phyloP scores from a whole-genome alignment of 2,329 filamentous ascomycete genomes.

The Coniochaeta sp. region DNA sequence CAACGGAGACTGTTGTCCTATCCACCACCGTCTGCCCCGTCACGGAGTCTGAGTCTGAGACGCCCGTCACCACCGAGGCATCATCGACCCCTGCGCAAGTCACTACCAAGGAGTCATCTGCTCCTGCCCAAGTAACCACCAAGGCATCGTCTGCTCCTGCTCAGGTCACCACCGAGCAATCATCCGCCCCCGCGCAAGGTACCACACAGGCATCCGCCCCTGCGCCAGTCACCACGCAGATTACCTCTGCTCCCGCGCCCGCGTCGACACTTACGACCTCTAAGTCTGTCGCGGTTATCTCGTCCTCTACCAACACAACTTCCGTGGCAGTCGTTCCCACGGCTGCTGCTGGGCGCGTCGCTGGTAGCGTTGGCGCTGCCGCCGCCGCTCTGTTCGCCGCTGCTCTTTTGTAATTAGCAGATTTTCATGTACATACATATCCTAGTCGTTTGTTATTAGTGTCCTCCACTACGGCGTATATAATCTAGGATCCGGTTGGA shows the following conservation, averaged over 20 bases:
- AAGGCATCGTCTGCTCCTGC: background rate
- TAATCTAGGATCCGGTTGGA: background rate
- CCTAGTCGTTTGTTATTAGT: background rate
- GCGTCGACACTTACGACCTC: slow-evolving; percentile 12
- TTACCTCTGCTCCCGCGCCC: background rate
- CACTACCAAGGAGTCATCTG: background rate
- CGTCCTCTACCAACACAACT: slow-evolving; percentile 7
- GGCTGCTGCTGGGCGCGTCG: slow-evolving; percentile 12
- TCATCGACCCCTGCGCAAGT: background rate
- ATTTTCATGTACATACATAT: background rate
- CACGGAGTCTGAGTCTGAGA: background rate
- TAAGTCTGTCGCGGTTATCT: slow-evolving; percentile 10
- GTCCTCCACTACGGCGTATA: background rate
- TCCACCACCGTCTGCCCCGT: slow-evolving; percentile 5
- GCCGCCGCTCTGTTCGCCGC: slow-evolving; percentile 11
- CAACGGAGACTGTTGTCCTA: slow-evolving; percentile 12
- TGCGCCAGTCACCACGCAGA: slow-evolving; percentile 3
- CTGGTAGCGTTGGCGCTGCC: slow-evolving; percentile 8
- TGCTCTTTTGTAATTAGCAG: slow-evolving; percentile 11
- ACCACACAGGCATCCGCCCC: background rate
- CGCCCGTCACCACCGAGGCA: background rate
- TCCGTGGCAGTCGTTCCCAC: slow-evolving; percentile 7
- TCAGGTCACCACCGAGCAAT: background rate
- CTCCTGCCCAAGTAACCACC: background rate
- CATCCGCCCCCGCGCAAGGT: background rate